phyloP scores from a whole-genome alignment of 192 early-diverging fungal genomes.

The Lobosporangium transversale region DNA sequence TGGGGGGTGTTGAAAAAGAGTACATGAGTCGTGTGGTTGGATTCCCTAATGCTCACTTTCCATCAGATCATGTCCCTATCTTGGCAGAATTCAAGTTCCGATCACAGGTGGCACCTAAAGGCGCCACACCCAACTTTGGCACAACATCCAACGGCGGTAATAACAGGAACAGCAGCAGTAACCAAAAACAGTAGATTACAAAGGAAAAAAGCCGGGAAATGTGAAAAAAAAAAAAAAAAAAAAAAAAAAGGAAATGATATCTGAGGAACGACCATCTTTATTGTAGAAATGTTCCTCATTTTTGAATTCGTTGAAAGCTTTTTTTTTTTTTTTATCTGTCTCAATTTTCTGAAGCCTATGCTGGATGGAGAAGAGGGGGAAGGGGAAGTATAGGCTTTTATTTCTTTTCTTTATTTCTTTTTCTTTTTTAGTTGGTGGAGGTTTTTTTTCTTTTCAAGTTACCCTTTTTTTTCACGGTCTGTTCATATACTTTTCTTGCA shows the following conservation, averaged over 20 bases:
- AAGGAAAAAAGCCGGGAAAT: no score
- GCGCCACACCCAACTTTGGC: conserved; percentile 46
- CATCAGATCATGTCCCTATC: conserved; percentile 82
- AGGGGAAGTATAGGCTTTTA: no score
- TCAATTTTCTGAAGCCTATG: background rate
- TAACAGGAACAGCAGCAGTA: conserved; percentile 1
- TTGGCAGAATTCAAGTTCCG: conserved; percentile 79
- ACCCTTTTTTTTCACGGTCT: background rate
- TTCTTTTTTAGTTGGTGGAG: no score
- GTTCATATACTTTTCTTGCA: conserved; percentile 12
- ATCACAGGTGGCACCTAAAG: conserved; percentile 46
- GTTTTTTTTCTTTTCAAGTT: background rate
- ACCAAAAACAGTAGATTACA: background rate
- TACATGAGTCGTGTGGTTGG: conserved; percentile 85
- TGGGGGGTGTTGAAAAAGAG: conserved; percentile 84
- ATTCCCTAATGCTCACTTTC: conserved; percentile 92
- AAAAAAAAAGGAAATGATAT: no score
- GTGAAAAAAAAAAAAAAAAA: no score
- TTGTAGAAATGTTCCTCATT: no score
- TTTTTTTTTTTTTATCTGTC: conserved; percentile 2
- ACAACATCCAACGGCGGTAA: conserved; percentile 8
- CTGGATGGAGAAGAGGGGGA: no score
- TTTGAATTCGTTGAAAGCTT: no score
- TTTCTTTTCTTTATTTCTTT: conserved; percentile 9
- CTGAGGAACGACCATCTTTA: no score